phyloP scores from a whole-genome alignment of 257 asterid genomes.

The Cynanchum wilfordii region DNA sequence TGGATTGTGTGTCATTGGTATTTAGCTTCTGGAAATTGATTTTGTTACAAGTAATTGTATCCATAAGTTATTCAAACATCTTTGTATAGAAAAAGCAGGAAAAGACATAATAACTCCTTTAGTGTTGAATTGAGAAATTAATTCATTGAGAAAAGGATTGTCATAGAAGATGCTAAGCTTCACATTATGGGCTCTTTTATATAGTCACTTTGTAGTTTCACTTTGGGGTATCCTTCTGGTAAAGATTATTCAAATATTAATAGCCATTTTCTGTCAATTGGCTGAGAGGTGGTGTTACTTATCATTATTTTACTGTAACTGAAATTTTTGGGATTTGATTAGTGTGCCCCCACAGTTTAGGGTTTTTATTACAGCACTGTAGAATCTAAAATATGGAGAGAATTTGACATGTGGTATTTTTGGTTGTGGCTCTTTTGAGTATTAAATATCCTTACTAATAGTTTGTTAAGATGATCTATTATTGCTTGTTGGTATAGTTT shows the following conservation, averaged over 20 bases:
- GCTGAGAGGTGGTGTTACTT: conserved; percentile 77
- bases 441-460: too few relatives aligned
- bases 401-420: neutral
- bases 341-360: neutral
- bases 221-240: conserved; percentile 89
- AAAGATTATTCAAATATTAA: conserved; percentile 78
- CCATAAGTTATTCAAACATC: too few relatives aligned
- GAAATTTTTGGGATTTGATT: neutral
- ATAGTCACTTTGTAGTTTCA: conserved; percentile 79
- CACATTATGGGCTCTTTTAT: conserved; percentile 77
- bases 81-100: too few relatives aligned
- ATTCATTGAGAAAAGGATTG: conserved; percentile 77
- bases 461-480: too few relatives aligned
- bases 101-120: too few relatives aligned
- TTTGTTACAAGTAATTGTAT: too few relatives aligned
- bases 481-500: too few relatives aligned
- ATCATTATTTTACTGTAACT: neutral
- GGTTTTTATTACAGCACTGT: neutral
- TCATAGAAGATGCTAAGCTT: conserved; percentile 73
- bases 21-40: too few relatives aligned
- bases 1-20: too few relatives aligned
- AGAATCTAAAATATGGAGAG: neutral
- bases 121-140: too few relatives aligned
- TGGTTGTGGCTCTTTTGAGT: neutral
- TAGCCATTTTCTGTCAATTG: conserved; percentile 67